A percentile compares a stretch with the other conserved stretches of the same genome.
phyloP scores from a whole-genome alignment of 2,329 filamentous ascomycete genomes.

The Tolypocladium album region DNA sequence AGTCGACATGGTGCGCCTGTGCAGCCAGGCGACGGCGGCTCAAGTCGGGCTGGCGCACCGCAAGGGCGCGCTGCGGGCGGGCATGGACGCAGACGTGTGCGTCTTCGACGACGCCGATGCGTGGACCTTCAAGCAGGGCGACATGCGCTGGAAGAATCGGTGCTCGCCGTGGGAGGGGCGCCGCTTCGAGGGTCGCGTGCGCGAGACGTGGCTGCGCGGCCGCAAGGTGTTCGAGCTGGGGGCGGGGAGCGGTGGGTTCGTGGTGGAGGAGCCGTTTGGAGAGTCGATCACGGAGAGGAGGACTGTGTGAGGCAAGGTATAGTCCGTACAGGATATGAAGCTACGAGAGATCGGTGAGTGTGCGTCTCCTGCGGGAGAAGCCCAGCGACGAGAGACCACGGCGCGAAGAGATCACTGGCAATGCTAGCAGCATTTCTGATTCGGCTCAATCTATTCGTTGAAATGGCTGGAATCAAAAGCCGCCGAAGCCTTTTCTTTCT shows the following conservation, averaged over 20 bases:
- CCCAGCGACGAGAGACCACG: neutral
- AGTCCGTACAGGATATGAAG: neutral
- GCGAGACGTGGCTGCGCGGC: conserved; percentile 78
- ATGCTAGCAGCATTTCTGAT: neutral
- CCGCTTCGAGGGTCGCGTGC: conserved; percentile 64
- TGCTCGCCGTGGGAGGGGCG: conserved; percentile 85
- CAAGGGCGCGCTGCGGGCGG: conserved; percentile 69
- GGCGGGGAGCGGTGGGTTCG: conserved; percentile 38
- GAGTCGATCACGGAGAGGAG: conserved; percentile 51
- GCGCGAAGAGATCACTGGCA: neutral
- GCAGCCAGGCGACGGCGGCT: conserved; percentile 72
- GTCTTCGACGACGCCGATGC: conserved; percentile 79
- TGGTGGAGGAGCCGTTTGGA: conserved; percentile 35
- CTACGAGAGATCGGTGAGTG: no score
- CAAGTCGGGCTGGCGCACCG: conserved; percentile 75
- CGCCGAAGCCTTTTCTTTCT: no score
- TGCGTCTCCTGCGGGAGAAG: neutral
- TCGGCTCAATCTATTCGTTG: neutral
- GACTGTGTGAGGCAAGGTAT: conserved; percentile 16
- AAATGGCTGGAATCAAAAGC: neutral
- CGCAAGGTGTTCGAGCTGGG: conserved; percentile 61
- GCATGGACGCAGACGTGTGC: conserved; percentile 79
- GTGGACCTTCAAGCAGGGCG: conserved; percentile 63
- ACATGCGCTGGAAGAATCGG: conserved; percentile 92
- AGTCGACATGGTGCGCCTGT: conserved; percentile 74